phyloP scores from a whole-genome alignment of 306 rosid genomes.

The Corylus americana region DNA sequence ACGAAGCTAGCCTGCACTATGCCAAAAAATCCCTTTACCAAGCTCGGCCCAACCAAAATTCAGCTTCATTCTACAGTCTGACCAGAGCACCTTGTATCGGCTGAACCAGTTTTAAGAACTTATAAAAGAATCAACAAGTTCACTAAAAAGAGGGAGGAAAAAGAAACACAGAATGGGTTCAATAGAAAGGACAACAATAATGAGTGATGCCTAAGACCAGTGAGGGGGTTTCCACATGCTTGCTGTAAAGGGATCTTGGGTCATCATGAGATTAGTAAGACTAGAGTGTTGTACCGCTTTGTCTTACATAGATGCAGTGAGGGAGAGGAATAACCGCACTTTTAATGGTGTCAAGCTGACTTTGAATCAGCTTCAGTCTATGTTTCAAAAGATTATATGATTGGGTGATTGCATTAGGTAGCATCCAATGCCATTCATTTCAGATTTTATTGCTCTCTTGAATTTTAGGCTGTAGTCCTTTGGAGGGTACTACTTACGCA shows the following conservation, averaged over 20 bases:
- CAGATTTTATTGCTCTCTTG: not conserved
- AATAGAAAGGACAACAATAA: not conserved
- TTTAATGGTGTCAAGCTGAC: not conserved
- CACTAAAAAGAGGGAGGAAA: not conserved
- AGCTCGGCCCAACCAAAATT: not conserved
- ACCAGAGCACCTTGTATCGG: not conserved
- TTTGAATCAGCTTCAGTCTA: not conserved
- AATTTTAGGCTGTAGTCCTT: not conserved
- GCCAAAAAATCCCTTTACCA: not conserved
- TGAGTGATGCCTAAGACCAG: not conserved
- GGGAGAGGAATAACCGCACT: not conserved
- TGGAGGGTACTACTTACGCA: not conserved
- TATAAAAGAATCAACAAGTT: not conserved
- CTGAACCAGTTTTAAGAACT: not conserved
- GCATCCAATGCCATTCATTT: not conserved
- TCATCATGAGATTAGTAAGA: not conserved
- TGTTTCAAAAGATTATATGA: not conserved
- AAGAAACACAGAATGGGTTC: not conserved
- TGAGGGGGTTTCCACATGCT: not conserved
- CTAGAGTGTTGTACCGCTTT: not conserved
- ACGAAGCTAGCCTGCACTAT: not conserved
- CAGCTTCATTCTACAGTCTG: not conserved
- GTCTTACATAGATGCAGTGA: not conserved
- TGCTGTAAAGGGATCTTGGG: not conserved
- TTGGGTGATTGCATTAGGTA: not conserved